phyloP scores from a whole-genome alignment of 169 alveolate genomes.

The Plasmodium falciparum region DNA sequence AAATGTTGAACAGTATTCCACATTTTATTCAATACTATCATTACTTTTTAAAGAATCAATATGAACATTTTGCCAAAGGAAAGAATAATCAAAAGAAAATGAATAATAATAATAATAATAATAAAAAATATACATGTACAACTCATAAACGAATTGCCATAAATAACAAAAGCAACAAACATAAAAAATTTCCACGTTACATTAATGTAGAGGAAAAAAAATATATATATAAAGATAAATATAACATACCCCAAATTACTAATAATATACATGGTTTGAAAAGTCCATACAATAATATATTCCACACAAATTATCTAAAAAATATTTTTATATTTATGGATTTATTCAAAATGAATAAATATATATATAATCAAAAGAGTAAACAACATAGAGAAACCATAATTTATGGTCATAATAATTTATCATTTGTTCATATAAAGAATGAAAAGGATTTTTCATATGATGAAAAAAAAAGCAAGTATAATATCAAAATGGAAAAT shows the following conservation, averaged over 20 bases:
- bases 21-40: constrained; percentile 51
- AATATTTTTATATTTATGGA: constrained; percentile 50
- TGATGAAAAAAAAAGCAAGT: neutral
- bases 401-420: neutral
- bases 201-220: neutral
- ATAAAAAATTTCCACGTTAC: neutral
- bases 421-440: constrained; percentile 5
- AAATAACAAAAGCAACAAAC: neutral
- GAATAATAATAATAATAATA: neutral
- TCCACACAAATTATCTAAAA: constrained; percentile 59
- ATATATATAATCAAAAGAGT: too few species aligned
- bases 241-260: constrained; percentile 20
- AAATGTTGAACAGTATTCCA: constrained; percentile 13
- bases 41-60: constrained; percentile 21
- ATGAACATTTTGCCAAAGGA: neutral
- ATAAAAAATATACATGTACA: neutral
- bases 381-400: too few species aligned
- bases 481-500: neutral
- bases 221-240: neutral
- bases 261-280: constrained; percentile 42
- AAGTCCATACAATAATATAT: constrained; percentile 38
- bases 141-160: neutral
- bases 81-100: neutral
- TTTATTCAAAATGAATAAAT: neutral
- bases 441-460: neutral